Evolutionary conservation across 176 grass and related monocot species (phyloP).

Genomic region (Avena eriantha): DNA sequence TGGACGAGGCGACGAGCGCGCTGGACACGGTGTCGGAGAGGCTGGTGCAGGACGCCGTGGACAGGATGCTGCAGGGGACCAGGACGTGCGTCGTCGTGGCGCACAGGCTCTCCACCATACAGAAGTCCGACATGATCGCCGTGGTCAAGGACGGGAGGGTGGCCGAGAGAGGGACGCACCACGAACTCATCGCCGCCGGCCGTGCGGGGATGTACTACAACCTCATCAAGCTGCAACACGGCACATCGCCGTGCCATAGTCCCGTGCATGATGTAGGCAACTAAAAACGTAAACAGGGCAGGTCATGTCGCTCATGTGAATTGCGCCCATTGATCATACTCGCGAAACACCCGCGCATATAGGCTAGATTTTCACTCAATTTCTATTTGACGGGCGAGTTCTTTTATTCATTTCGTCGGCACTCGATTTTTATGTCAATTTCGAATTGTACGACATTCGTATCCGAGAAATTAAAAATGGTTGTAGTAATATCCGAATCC

Average conservation of each 20-base stretch:
- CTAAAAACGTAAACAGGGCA: not conserved
- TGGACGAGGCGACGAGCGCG: conserved; percentile 95
- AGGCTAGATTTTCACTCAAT: too few species aligned
- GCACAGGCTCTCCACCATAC: conserved; percentile 60
- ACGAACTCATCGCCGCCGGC: conserved; percentile 48
- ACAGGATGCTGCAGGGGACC: conserved; percentile 57
- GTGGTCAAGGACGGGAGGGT: conserved; percentile 55
- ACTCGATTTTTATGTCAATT: too few species aligned
- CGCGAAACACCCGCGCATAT: too few species aligned
- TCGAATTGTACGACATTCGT: too few species aligned
- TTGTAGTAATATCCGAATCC: too few species aligned
- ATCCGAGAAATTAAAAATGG: too few species aligned
- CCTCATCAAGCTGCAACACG: conserved; percentile 57
- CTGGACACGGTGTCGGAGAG: conserved; percentile 63
- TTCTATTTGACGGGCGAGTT: too few species aligned
- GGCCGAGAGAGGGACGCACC: conserved; percentile 57
- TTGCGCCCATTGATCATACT: too few species aligned
- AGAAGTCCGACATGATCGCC: conserved; percentile 51
- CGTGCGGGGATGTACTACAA: conserved; percentile 56
- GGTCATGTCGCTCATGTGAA: too few species aligned
- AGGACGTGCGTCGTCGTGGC: conserved; percentile 66
- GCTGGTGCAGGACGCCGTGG: conserved; percentile 58
- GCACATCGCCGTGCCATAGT: conserved; percentile 21
- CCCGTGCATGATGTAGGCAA: not conserved
- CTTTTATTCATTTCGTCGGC: too few species aligned